Evolutionary conservation across 352 stramenopile species (phyloP), one percentile per base, ranked within the genome.

Genomic region (Phytophthora cryptogea): DNA sequence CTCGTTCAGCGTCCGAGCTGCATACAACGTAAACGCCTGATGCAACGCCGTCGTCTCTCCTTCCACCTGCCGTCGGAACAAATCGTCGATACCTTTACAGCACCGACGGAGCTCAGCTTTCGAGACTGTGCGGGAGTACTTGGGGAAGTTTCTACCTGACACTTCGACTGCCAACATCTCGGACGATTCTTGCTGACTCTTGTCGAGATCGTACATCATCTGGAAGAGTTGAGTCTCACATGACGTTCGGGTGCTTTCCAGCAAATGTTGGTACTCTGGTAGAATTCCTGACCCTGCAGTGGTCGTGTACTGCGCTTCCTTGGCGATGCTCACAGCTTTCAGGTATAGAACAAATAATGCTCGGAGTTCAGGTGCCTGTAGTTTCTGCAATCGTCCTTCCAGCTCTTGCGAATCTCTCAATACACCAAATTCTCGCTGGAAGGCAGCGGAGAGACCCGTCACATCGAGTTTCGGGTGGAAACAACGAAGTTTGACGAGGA

Each of bases 181-280:
- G 2, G 57, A 74, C 0, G 55, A 27, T 43, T 86, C 70, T 2
- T 67, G 63, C 13, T 80, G 60, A 39, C 58, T 50, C 47, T 92
- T 90, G n/a, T 88, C 68, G 26, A 78, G 59, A 31, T 84, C 68
- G 53, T 90, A 88, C n/a, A 86, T 68, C 27, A 89, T 68, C 46
- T 89, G 80, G 14, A 89, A 81, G 13, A 90, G 68, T 26, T 69
- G 69, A 0, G 69, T 85, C 54, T 90, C 80, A 27, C 80, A 90
- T 0, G 70, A 78, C 5, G 78, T 79, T 11, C 74, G 70, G 7
- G 77, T 70, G 23, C 74, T 76, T 26, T 77, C 72, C 5, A 92
- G 59, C 3, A 88, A 45, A 11, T 62, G 23, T 7, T 86, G 78
- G 33, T 83, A 88, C 36, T 73, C 68, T 2, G 78, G 66, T 40